Conservation (phyloP, 1,139 yeast species). For the Arxiozyma slooffiae region DNA sequence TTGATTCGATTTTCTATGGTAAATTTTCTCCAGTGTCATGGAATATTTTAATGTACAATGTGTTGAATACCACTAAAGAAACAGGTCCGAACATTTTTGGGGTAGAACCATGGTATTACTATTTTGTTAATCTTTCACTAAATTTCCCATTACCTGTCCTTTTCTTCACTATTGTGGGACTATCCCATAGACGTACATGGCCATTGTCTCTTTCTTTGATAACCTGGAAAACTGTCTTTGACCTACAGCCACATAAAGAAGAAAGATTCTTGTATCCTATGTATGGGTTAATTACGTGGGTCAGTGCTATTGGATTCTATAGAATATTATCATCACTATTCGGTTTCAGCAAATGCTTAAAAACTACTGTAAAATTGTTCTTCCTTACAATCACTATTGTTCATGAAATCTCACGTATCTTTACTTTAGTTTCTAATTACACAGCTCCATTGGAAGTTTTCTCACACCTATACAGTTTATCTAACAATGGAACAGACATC, state of each 20-base stretch:
- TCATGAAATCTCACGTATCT: constrained; percentile 32
- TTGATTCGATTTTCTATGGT: constrained; percentile 64
- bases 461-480: constrained; percentile 19
- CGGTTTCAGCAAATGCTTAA: constrained; percentile 4
- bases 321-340: constrained; percentile 21
- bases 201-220: constrained; percentile 39
- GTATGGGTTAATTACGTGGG: constrained; percentile 56
- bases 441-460: constrained; percentile 49
- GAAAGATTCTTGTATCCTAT: constrained; percentile 84
- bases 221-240: constrained; percentile 61
- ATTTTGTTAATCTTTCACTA: constrained; percentile 54
- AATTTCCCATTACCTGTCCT: constrained; percentile 49
- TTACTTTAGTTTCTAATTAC: constrained; percentile 48
- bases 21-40: constrained; percentile 60
- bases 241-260: constrained; percentile 81
- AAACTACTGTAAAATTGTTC: constrained; percentile 5
- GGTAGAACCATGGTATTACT: constrained; percentile 72
- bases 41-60: constrained; percentile 78
- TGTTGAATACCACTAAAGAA: constrained; percentile 55
- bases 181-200: constrained; percentile 22
- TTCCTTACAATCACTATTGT: constrained; percentile 13
- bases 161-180: constrained; percentile 26
- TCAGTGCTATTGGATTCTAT: constrained; percentile 49
- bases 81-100: constrained; percentile 90
- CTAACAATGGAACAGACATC: constrained; percentile 6